Evolutionary conservation across 805 yeast genomes (phyloP), one percentile per base, ranked within the genome.

Genomic region (Kuraishia borneana): DNA sequence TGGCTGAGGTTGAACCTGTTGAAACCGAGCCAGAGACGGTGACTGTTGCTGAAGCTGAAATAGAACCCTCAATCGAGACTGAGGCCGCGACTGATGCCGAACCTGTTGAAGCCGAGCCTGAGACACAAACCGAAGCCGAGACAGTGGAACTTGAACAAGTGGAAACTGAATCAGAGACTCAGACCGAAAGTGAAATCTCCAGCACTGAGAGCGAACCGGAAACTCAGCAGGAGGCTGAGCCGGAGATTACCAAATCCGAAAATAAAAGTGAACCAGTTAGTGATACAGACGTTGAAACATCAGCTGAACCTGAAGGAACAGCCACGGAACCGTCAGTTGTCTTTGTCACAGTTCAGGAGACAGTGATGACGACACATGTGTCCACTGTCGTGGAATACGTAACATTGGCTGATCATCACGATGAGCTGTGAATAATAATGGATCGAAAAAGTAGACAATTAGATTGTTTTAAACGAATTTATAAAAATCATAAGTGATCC

Each of bases 1-100:
- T 18, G 21, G 21, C 17, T 19, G 36, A 21, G 23, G 23, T 21
- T 21, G 23, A 21, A 10, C 23, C 23, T 10, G 23, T 21, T 21
- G 23, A 21, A 10, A 10, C 10, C 10, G 23, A 21, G 23, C 23
- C 23, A 7, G 23, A 7, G 23, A 21, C 23, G 7, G 23, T 7
- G 23, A 7, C 10, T 7, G 10, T 7, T 21, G 9, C 23, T 21
- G 23, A 21, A 10, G 7, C 23, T 21, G 23, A 21, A 13, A 26
- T 18, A 18, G 31, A 19, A 20, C 18, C 18, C 21, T 9, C 5
- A 4, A 4, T 20, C 12, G 32, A 26, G 31, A 16, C 32, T 8
- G 47, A 36, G 30, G 41, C 49, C 18, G 46, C 41, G 2, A 38
- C 27, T 13, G 50, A 43, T n/a, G 33, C 29, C 5, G 48, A 41